Base-by-base conservation (phyloP, 2,329 filamentous ascomycete species). In the Diaporthe citri region DNA sequence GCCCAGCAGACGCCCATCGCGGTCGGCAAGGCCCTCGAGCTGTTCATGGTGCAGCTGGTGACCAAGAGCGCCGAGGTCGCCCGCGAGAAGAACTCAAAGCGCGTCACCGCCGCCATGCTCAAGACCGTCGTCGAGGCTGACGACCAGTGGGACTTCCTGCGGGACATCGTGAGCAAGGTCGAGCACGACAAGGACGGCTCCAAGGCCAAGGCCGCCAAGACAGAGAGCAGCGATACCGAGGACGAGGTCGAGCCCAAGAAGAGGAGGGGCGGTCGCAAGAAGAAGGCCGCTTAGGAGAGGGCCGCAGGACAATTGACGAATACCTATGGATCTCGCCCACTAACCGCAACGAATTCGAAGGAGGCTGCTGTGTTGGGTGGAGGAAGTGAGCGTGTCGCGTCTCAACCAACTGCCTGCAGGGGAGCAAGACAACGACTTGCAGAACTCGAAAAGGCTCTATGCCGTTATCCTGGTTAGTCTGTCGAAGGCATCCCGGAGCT, bases 41-140 rank as follows among this genome's bases (percentile, higher is more conserved):
- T 99, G 12, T 99, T 99, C 83, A 99, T 99, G 97, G 95, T 98
- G 77, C 93, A 95, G 56, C 89, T 99, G 74, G 96, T 98, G 76
- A 93, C 93, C 39, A 96, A 96, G 82, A 95, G 96, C 74, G 95
- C 97, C 64, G 91, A 93, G 71, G 92, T 98, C 79, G 96, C 97
- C 69, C 92, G 91, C 79, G 90, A 93, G 76, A 95, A 94, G 82
- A 94, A 93, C 77, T 96, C 95, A 0, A 98, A 98, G 86, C 92
- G 96, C 78, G 94, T 99, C 78, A 95, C 95, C 22, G 95, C 96
- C 2, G 89, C 93, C 74, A 97, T 98, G 89, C 89, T 99, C 78
- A 98, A 98, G 86, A 92, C 94, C 77, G 96, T 97, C 15, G 93
- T 99, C 55, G 91, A 94, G 82, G 93, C 92, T 36, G 95, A 97